These are phyloP conservation scores for Malassezia sympodialis DNA, from an alignment of 1,284 basidiomycete genomes.

Conservation along the genomic window DNA sequence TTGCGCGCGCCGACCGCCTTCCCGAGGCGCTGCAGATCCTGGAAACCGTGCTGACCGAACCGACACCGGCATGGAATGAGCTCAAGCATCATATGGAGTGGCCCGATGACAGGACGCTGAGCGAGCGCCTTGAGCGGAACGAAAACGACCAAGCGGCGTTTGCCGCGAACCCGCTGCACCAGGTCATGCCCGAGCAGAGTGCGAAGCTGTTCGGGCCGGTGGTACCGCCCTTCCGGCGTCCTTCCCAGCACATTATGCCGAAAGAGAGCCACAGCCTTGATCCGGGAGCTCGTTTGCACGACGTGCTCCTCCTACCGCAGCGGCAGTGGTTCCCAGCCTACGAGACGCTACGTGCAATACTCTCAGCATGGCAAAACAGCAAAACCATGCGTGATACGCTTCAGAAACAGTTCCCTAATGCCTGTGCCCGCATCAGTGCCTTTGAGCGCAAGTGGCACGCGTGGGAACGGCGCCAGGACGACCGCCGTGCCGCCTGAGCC, in stretches of 20 bases:
- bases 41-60: slow-evolving; percentile 59
- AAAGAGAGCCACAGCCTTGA: not conserved
- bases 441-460: not conserved
- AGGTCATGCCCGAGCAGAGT: not conserved
- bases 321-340: slow-evolving; percentile 9
- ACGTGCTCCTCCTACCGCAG: not conserved
- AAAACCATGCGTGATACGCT: not conserved
- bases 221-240: not conserved
- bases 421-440: not conserved
- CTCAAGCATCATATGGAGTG: not conserved
- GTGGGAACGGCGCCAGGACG: not conserved
- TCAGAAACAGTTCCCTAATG: not conserved
- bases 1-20: slow-evolving; percentile 67
- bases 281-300: not conserved
- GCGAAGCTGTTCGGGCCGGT: not conserved
- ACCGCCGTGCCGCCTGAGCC: not conserved
- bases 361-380: not conserved
- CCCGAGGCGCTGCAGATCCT: slow-evolving; percentile 73
- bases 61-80: slow-evolving; percentile 3
- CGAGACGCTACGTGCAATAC: slow-evolving; percentile 6
- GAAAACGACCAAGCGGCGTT: not conserved
- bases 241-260: not conserved
- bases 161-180: slow-evolving; percentile 8
- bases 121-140: not conserved
- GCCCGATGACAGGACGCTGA: not conserved